Evolutionary conservation across 2,329 filamentous ascomycete genomes (phyloP).

Genomic region (Neocatenulostroma microsporum): DNA sequence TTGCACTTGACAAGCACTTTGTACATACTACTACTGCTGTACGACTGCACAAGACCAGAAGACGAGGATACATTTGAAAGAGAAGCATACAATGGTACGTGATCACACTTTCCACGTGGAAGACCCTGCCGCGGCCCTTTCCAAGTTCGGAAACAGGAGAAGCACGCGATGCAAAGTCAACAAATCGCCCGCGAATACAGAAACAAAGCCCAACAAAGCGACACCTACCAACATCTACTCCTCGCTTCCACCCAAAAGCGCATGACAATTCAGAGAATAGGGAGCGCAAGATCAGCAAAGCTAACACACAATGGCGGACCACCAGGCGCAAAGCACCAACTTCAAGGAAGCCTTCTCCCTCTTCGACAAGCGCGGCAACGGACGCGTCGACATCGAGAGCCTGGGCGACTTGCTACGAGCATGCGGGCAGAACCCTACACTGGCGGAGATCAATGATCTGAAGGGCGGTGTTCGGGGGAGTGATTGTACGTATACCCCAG

Average conservation of each 20-base stretch:
- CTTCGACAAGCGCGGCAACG: slow-evolving; percentile 98
- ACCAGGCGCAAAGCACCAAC: slow-evolving; percentile 81
- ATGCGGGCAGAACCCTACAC: slow-evolving; percentile 94
- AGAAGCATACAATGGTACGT: too few relatives aligned
- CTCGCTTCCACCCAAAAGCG: not conserved
- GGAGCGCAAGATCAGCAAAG: not conserved
- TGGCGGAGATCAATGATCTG: slow-evolving; percentile 84
- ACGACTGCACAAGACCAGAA: too few relatives aligned
- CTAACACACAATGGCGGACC: slow-evolving; percentile 23
- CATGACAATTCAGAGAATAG: not conserved
- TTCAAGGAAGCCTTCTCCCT: slow-evolving; percentile 99
- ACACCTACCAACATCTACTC: not conserved
- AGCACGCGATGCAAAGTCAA: slow-evolving; percentile 4
- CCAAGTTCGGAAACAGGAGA: slow-evolving; percentile 1
- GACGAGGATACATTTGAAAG: too few relatives aligned
- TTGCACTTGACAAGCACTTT: too few relatives aligned
- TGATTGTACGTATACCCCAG: slow-evolving; percentile 66
- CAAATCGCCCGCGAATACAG: not conserved
- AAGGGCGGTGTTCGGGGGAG: slow-evolving; percentile 73
- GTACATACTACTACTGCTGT: too few relatives aligned
- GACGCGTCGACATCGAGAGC: slow-evolving; percentile 76
- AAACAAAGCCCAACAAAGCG: not conserved
- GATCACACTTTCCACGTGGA: not conserved
- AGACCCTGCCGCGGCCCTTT: slow-evolving; percentile 6
- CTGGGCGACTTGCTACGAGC: slow-evolving; percentile 91